phyloP scores from a whole-genome alignment of 1,284 basidiomycete species.

The Lignosus rhinocerotis region DNA sequence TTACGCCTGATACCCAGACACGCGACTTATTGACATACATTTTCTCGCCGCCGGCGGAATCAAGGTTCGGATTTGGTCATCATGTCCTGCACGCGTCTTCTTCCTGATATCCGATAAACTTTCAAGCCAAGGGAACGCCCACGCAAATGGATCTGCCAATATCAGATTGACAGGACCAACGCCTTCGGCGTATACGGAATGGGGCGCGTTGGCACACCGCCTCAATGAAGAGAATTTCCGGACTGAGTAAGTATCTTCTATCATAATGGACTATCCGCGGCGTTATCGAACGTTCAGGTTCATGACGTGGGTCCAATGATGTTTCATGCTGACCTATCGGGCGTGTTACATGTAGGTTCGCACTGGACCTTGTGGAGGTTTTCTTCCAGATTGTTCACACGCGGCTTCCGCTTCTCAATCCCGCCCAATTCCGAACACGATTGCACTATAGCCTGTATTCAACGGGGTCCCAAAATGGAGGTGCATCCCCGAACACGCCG shows the following conservation, averaged over 20 bases:
- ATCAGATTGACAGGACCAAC: slow-evolving; percentile 11
- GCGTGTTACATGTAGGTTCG: slow-evolving; percentile 57
- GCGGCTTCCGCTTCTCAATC: slow-evolving; percentile 79
- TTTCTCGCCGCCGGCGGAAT: slow-evolving; percentile 63
- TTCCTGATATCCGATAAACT: slow-evolving; percentile 18
- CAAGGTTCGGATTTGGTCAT: slow-evolving; percentile 41
- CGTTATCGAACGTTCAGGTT: neutral
- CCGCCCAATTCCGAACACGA: slow-evolving; percentile 69
- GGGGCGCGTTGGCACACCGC: slow-evolving; percentile 70
- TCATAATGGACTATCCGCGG: slow-evolving; percentile 3
- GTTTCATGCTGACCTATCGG: slow-evolving; percentile 7
- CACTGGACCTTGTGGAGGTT: slow-evolving; percentile 85
- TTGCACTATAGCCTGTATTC: slow-evolving; percentile 51
- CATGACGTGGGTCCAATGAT: neutral
- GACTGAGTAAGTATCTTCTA: slow-evolving; percentile 63
- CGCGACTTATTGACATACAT: slow-evolving; percentile 66
- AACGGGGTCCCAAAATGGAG: slow-evolving; percentile 28
- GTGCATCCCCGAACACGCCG: slow-evolving; percentile 19
- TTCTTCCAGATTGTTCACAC: slow-evolving; percentile 89
- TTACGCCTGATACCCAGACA: slow-evolving; percentile 57
- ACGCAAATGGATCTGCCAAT: slow-evolving; percentile 13
- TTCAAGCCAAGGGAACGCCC: slow-evolving; percentile 7
- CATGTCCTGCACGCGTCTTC: slow-evolving; percentile 5
- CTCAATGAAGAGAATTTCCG: slow-evolving; percentile 71
- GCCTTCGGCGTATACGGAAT: slow-evolving; percentile 38